Conservation (phyloP, 768 basidiomycete genomes). For the Pisolithus sp. region DNA sequence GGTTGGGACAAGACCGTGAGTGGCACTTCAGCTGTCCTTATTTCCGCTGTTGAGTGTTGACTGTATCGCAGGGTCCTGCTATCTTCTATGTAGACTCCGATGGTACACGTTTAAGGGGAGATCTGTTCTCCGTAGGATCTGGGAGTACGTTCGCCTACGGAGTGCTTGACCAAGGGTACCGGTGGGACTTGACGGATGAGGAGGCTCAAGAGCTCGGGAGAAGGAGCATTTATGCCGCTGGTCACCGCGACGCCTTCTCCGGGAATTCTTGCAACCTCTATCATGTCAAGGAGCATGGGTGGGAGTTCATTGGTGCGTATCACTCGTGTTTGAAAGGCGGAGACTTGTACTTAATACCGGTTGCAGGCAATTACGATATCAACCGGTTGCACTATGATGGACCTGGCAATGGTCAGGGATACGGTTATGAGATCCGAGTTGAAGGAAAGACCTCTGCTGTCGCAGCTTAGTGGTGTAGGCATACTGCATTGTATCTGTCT, state of each 20-base stretch:
- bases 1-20: constrained; percentile 98
- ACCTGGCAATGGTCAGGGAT: constrained; percentile 64
- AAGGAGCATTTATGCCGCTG: constrained; percentile 92
- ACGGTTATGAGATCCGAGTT: constrained; percentile 74
- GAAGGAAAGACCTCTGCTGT: constrained; percentile 47
- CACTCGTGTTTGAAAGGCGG: not conserved
- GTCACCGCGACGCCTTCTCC: constrained; percentile 93
- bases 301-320: constrained; percentile 89
- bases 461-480: constrained; percentile 20
- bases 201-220: constrained; percentile 93
- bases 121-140: constrained; percentile 98
- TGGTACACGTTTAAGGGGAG: constrained; percentile 89
- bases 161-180: constrained; percentile 92
- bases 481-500: constrained; percentile 15
- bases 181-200: constrained; percentile 86
- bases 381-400: constrained; percentile 89
- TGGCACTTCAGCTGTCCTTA: constrained; percentile 3
- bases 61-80: constrained; percentile 63
- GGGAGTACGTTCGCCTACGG: constrained; percentile 99
- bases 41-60: constrained; percentile 6
- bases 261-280: constrained; percentile 96
- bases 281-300: constrained; percentile 91
- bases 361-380: constrained; percentile 85
- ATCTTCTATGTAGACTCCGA: constrained; percentile 98
- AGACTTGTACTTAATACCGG: constrained; percentile 7